Conservation (phyloP, 2,329 filamentous ascomycete species). For the Scedosporium aurantiacum region DNA sequence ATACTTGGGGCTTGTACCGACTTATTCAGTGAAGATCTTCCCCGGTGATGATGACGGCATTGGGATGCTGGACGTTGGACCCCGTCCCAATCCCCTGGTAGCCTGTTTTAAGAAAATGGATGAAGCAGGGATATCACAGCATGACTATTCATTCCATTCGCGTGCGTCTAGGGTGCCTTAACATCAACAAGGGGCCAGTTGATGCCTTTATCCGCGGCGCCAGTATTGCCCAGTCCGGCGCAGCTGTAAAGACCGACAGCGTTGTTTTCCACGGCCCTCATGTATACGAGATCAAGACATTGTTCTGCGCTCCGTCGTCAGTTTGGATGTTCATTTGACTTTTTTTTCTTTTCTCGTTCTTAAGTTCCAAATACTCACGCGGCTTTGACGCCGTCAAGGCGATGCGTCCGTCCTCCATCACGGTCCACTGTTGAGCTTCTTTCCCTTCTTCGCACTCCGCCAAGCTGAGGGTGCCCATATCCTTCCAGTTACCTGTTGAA, state of each 20-base stretch:
- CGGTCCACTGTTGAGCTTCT: constrained; percentile 24
- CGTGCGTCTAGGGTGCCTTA: not conserved
- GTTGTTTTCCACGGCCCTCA: constrained; percentile 28
- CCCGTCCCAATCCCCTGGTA: not conserved
- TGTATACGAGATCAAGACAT: constrained; percentile 29
- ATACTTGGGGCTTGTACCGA: not conserved
- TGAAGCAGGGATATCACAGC: not conserved
- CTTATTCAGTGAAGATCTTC: too few species aligned
- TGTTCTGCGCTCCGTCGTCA: constrained; percentile 17
- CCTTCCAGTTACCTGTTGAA: constrained; percentile 24
- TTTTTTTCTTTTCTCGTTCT: not conserved
- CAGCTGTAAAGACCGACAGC: constrained; percentile 27
- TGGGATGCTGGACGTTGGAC: not conserved
- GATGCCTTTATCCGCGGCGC: constrained; percentile 28
- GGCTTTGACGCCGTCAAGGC: constrained; percentile 22
- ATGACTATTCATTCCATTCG: not conserved
- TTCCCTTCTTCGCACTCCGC: constrained; percentile 21
- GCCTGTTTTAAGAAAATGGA: not conserved
- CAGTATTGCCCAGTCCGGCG: constrained; percentile 25
- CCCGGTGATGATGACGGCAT: not conserved
- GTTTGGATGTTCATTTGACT: not conserved
- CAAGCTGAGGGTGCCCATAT: constrained; percentile 25
- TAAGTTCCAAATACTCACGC: constrained; percentile 16
- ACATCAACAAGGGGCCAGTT: constrained; percentile 26
- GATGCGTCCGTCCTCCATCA: constrained; percentile 27